Conservation (phyloP, 2,329 filamentous ascomycete species). For the Botrytis pseudocinerea region DNA sequence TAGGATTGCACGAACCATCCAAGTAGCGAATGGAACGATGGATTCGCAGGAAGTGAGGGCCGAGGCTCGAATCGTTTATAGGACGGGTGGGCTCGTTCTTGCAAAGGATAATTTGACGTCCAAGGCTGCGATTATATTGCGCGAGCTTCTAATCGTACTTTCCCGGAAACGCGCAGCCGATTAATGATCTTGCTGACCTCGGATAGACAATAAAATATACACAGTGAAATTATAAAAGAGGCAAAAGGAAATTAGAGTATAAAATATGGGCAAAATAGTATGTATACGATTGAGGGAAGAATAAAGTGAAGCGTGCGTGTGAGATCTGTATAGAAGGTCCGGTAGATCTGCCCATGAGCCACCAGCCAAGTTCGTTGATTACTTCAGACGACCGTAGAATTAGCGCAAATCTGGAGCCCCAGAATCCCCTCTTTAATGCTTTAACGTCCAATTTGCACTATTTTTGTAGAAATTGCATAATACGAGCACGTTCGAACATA, state of each 20-base stretch:
- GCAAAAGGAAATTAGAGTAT: background rate
- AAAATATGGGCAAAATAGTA: background rate
- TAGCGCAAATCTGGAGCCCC: slow-evolving; percentile 6
- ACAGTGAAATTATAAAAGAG: background rate
- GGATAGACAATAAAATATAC: background rate
- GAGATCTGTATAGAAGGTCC: slow-evolving; percentile 2
- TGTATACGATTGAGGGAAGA: background rate
- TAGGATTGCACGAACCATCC: slow-evolving; percentile 8
- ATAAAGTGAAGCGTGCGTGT: background rate
- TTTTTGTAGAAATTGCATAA: background rate
- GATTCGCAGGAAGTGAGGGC: background rate
- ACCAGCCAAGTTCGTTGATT: background rate
- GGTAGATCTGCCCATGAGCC: slow-evolving; percentile 5
- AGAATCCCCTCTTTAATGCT: background rate
- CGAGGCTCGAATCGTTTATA: background rate
- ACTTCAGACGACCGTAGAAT: slow-evolving; percentile 9
- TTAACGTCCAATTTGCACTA: background rate
- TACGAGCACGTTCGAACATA: background rate
- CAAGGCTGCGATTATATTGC: background rate
- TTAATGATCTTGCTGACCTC: background rate
- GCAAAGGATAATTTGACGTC: background rate
- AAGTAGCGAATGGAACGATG: background rate
- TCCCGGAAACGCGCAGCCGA: background rate
- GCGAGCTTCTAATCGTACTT: slow-evolving; percentile 1
- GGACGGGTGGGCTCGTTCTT: background rate